A percentile compares a stretch with the other conserved stretches of the same genome.
Conservation (phyloP, 2,329 filamentous ascomycete genomes). For the Sporothrix pseudoabietina region DNA sequence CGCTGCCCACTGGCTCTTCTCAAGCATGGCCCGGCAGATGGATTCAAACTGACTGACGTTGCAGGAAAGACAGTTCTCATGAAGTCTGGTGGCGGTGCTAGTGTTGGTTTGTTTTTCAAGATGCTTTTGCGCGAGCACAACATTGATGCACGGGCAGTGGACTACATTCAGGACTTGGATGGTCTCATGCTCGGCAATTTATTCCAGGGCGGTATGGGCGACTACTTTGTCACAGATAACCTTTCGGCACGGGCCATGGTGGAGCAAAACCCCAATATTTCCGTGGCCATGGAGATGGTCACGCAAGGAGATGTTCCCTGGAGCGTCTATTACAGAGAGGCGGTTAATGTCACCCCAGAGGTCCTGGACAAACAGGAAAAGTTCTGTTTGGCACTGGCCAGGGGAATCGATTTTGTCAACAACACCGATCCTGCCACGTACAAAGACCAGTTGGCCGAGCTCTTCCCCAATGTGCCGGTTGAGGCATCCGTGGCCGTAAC, state of each 20-base stretch:
- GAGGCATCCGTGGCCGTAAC: conserved; percentile 28
- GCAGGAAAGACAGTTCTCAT: neutral
- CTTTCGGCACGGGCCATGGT: conserved; percentile 27
- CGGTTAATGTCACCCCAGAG: neutral
- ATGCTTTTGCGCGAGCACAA: conserved; percentile 6
- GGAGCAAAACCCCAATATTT: neutral
- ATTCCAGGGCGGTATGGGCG: conserved; percentile 32
- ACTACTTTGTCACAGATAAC: conserved; percentile 32
- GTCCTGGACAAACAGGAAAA: neutral
- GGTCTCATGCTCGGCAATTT: conserved; percentile 31
- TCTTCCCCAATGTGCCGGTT: conserved; percentile 18
- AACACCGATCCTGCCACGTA: neutral
- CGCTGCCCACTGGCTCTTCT: conserved; percentile 29
- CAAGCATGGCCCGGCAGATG: neutral
- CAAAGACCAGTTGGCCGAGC: neutral
- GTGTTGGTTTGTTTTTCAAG: conserved; percentile 2
- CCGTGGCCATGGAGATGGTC: neutral
- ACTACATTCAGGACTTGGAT: conserved; percentile 22
- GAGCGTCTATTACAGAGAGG: neutral
- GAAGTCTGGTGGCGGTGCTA: conserved; percentile 3
- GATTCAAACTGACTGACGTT: neutral
- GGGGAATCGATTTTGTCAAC: neutral
- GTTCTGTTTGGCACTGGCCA: neutral
- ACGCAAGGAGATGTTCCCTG: neutral
- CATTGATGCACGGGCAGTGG: neutral